Evolutionary conservation across 768 basidiomycete genomes (phyloP).

Genomic region (Neoboletus magnificus): DNA sequence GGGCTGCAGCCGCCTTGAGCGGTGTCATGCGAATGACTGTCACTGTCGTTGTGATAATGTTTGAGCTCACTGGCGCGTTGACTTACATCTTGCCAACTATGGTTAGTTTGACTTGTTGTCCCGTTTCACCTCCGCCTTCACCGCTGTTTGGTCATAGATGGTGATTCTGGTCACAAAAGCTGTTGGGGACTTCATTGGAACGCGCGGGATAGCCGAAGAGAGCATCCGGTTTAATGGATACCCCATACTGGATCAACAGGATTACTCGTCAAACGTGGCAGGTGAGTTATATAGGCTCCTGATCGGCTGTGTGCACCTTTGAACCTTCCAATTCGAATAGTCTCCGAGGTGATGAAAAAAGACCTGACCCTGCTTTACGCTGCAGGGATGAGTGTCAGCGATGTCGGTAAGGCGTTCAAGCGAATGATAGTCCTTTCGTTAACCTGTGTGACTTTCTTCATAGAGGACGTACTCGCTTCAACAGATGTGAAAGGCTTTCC

Average conservation of each 20-base stretch:
- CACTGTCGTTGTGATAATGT: slow-evolving; percentile 99
- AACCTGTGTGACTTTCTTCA: neutral
- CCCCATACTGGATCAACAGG: slow-evolving; percentile 95
- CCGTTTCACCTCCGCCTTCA: slow-evolving; percentile 4
- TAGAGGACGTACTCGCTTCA: slow-evolving; percentile 68
- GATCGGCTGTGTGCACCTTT: slow-evolving; percentile 4
- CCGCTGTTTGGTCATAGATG: slow-evolving; percentile 55
- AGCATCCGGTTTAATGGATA: slow-evolving; percentile 97
- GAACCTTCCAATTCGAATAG: slow-evolving; percentile 36
- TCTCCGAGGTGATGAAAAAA: slow-evolving; percentile 86
- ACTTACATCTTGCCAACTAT: slow-evolving; percentile 98
- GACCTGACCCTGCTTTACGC: slow-evolving; percentile 73
- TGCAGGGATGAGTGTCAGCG: slow-evolving; percentile 69
- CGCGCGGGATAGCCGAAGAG: slow-evolving; percentile 93
- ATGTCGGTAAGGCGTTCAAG: slow-evolving; percentile 62
- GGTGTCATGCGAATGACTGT: slow-evolving; percentile 98
- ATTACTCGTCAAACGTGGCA: slow-evolving; percentile 86
- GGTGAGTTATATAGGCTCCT: slow-evolving; percentile 47
- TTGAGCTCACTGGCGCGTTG: slow-evolving; percentile 94
- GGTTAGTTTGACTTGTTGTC: slow-evolving; percentile 47
- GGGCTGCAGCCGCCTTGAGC: slow-evolving; percentile 93
- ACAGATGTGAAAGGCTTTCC: slow-evolving; percentile 91
- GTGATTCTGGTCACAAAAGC: slow-evolving; percentile 95
- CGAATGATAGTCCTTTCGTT: neutral
- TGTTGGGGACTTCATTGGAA: slow-evolving; percentile 92